Evolutionary conservation across 768 basidiomycete genomes (phyloP).

Genomic region (Serpula lacrymans): DNA sequence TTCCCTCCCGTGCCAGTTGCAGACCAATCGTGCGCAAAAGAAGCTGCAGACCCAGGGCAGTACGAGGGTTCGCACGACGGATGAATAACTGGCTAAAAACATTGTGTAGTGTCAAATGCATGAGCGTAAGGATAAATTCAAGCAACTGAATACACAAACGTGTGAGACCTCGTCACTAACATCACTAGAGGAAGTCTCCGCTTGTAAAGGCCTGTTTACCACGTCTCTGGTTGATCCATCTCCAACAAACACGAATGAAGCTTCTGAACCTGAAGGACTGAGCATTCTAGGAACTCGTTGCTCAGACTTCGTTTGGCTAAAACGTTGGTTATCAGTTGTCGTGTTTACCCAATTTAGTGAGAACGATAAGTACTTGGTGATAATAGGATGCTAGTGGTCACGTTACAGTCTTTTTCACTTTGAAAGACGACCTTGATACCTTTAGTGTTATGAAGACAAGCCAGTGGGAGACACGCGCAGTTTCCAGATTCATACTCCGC

Average conservation of each 20-base stretch:
- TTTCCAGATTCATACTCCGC: too few species aligned
- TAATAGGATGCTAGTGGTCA: too few species aligned
- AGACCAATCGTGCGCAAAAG: conserved; percentile 79
- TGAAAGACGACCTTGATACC: too few species aligned
- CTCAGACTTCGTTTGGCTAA: not conserved
- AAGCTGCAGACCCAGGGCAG: conserved; percentile 40
- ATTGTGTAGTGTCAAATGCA: too few species aligned
- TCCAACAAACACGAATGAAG: conserved; percentile 48
- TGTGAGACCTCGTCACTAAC: not conserved
- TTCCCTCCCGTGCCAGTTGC: conserved; percentile 48
- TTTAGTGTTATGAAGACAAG: too few species aligned
- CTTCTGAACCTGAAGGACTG: conserved; percentile 34
- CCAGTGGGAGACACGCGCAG: too few species aligned
- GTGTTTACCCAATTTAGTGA: too few species aligned
- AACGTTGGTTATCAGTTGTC: too few species aligned
- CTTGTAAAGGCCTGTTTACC: conserved; percentile 1
- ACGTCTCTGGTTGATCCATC: conserved; percentile 6
- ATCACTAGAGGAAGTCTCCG: conserved; percentile 1
- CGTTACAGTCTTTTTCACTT: too few species aligned
- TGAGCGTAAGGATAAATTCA: too few species aligned
- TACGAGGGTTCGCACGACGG: conserved; percentile 47
- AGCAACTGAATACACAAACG: not conserved
- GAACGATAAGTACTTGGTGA: too few species aligned
- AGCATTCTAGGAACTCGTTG: conserved; percentile 17
- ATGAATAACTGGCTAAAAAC: conserved; percentile 26